Evolutionary conservation across 2,329 filamentous ascomycete genomes (phyloP).

Genomic region (Celoporthe dispersa): DNA sequence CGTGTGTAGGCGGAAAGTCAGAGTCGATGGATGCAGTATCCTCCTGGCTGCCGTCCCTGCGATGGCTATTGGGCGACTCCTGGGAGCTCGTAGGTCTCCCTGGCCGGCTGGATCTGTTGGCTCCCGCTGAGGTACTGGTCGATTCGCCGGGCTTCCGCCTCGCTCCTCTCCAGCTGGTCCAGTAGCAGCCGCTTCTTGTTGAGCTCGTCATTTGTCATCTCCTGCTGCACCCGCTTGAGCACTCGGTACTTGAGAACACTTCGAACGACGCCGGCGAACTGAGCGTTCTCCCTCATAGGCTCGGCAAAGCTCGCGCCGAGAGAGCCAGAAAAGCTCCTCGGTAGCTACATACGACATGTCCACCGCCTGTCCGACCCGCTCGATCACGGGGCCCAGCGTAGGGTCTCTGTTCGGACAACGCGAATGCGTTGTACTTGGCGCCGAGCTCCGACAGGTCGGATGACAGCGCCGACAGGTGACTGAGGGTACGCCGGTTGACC

Average conservation of each 20-base stretch:
- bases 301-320: constrained; percentile 95
- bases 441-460: constrained; percentile 91
- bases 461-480: constrained; percentile 81
- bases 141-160: constrained; percentile 89
- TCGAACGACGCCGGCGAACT: constrained; percentile 93
- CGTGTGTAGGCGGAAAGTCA: constrained; percentile 90
- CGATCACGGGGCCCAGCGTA: constrained; percentile 88
- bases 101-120: constrained; percentile 65
- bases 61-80: constrained; percentile 53
- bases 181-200: constrained; percentile 82
- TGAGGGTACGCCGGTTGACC: constrained; percentile 87
- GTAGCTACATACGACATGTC: constrained; percentile 97
- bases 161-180: constrained; percentile 89
- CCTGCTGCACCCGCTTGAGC: constrained; percentile 92
- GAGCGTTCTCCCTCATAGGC: constrained; percentile 95
- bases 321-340: constrained; percentile 83
- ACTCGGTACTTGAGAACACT: constrained; percentile 87
- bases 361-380: constrained; percentile 90
- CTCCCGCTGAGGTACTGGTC: constrained; percentile 87
- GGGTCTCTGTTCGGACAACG: constrained; percentile 89
- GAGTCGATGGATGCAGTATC: constrained; percentile 93
- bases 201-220: constrained; percentile 94
- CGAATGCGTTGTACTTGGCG: constrained; percentile 96
- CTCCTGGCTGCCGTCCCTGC: constrained; percentile 64
- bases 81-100: constrained; percentile 68